Conservation (phyloP, 2,329 filamentous ascomycete species). For the Eutypella sp. region DNA sequence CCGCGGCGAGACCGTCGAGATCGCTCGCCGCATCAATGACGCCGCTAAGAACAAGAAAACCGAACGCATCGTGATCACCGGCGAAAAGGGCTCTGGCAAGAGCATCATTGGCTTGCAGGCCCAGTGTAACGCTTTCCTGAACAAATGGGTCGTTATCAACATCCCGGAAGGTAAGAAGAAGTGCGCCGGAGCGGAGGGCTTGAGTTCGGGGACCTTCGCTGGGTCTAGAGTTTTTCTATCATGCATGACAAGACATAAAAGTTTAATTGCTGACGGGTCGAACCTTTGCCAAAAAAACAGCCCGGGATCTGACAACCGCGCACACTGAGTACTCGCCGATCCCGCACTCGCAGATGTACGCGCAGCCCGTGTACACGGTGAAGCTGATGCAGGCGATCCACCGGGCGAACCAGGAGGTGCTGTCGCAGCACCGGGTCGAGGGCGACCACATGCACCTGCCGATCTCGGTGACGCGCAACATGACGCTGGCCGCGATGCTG, state of each 20-base stretch:
- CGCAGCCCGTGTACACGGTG: conserved; percentile 73
- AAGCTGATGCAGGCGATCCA: conserved; percentile 68
- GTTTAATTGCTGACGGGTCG: not conserved
- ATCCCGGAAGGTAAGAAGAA: conserved; percentile 80
- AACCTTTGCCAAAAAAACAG: conserved; percentile 29
- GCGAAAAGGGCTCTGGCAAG: conserved; percentile 75
- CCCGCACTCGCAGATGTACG: conserved; percentile 59
- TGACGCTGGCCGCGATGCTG: conserved; percentile 63
- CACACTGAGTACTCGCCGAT: conserved; percentile 76
- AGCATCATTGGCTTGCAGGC: conserved; percentile 81
- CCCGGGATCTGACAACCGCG: conserved; percentile 74
- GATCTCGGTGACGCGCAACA: conserved; percentile 51
- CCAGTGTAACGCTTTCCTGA: conserved; percentile 73
- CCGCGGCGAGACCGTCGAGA: conserved; percentile 68
- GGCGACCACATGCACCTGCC: conserved; percentile 54
- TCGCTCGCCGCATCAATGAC: conserved; percentile 59
- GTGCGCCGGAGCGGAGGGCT: no score
- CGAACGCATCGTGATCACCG: conserved; percentile 63
- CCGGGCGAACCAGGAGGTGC: conserved; percentile 64
- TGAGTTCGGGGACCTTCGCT: no score
- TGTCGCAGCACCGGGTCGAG: conserved; percentile 47
- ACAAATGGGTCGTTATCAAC: conserved; percentile 83
- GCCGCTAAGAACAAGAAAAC: conserved; percentile 50
- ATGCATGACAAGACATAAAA: no score
- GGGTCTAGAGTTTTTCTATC: no score